Conservation (phyloP, 225 moss, liverwort and hornwort species). For the Pseudoscleropodium purum region DNA sequence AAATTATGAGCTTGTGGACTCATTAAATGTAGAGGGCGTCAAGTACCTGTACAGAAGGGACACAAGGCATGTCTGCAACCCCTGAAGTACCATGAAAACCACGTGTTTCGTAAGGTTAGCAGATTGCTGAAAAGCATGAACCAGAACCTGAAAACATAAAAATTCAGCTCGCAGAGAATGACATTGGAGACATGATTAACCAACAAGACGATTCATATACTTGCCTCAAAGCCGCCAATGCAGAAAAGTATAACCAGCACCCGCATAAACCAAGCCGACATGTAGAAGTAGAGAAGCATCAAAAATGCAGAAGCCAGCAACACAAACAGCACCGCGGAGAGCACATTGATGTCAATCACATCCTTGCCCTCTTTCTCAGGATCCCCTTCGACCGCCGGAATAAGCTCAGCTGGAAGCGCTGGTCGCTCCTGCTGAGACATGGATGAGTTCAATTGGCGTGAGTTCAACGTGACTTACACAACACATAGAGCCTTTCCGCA, state of each 20-base stretch:
- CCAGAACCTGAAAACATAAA: neutral
- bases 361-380: conserved; percentile 61
- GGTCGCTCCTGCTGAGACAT: conserved; percentile 56
- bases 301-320: conserved; percentile 91
- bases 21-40: neutral
- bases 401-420: conserved; percentile 24
- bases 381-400: conserved; percentile 28
- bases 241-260: conserved; percentile 93
- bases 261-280: conserved; percentile 92
- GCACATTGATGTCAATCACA: conserved; percentile 84
- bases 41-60: conserved; percentile 75
- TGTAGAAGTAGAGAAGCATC: conserved; percentile 87
- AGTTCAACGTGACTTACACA: neutral
- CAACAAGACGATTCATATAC: neutral
- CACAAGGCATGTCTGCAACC: conserved; percentile 92
- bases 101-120: neutral
- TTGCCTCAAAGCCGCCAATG: conserved; percentile 96
- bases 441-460: neutral
- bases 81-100: conserved; percentile 36
- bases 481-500: neutral
- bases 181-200: neutral
- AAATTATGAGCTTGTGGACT: neutral
- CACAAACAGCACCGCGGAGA: conserved; percentile 83
- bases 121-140: neutral
- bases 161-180: neutral